These are phyloP conservation scores for Uronychia setigera DNA, from an alignment of 73 alveolate species.

Conservation along the genomic window DNA sequence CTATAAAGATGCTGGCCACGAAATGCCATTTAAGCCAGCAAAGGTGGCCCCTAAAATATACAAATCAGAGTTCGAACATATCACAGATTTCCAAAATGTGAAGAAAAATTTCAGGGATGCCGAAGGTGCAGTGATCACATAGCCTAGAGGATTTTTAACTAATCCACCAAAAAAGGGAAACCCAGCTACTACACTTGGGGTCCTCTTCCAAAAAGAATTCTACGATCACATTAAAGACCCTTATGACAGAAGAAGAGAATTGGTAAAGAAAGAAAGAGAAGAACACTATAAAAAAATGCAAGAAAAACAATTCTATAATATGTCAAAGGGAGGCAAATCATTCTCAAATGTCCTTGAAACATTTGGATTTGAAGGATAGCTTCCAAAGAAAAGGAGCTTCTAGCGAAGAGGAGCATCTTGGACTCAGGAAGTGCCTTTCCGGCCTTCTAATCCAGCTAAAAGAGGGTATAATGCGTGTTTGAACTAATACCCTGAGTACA, in stretches of 20 bases:
- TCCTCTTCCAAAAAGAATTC: not conserved
- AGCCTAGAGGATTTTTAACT: conserved; percentile 58
- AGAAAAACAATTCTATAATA: conserved; percentile 47
- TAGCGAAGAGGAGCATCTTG: not conserved
- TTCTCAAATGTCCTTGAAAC: conserved; percentile 29
- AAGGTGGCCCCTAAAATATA: conserved; percentile 11
- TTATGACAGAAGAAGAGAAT: conserved; percentile 46
- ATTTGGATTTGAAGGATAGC: conserved; percentile 35
- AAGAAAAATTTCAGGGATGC: conserved; percentile 27
- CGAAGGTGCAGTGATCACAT: conserved; percentile 51
- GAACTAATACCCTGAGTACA: conserved; percentile 60
- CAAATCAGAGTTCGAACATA: conserved; percentile 41
- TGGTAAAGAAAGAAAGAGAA: conserved; percentile 28
- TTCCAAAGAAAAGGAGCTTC: conserved; percentile 12
- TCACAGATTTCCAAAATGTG: conserved; percentile 15
- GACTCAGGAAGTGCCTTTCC: conserved; percentile 64
- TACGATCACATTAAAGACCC: conserved; percentile 49
- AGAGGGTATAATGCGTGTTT: conserved; percentile 61
- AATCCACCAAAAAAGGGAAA: conserved; percentile 56
- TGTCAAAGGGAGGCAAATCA: conserved; percentile 30
- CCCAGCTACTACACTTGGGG: conserved; percentile 7
- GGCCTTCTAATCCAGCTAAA: conserved; percentile 68
- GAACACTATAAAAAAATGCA: conserved; percentile 44
- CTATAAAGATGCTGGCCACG: conserved; percentile 48
- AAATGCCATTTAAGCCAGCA: conserved; percentile 55